Conservation (phyloP, 495 filamentous ascomycete species). For the Tetracladium setigerum region DNA sequence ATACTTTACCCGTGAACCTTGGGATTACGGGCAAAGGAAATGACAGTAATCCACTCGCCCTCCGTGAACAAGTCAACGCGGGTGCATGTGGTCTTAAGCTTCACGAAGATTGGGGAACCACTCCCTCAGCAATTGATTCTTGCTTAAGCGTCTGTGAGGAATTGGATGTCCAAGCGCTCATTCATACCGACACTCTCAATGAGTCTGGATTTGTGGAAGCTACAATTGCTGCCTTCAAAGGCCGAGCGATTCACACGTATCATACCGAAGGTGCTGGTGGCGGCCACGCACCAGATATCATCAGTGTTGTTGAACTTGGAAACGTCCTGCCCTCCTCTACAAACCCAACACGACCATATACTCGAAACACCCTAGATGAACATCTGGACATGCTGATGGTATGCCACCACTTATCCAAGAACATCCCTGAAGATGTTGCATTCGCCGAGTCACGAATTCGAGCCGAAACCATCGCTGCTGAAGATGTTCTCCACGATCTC, state of each 20-base stretch:
- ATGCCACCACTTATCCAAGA: constrained; percentile 87
- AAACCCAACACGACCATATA: constrained; percentile 91
- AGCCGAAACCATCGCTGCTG: constrained; percentile 92
- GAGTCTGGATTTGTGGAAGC: constrained; percentile 96
- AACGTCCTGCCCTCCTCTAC: constrained; percentile 91
- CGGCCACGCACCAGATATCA: constrained; percentile 96
- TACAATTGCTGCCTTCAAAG: constrained; percentile 79
- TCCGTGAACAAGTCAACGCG: constrained; percentile 75
- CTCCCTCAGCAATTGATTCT: constrained; percentile 86
- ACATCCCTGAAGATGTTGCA: constrained; percentile 92
- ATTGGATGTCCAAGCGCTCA: constrained; percentile 87
- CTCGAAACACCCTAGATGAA: constrained; percentile 88
- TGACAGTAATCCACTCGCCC: constrained; percentile 62
- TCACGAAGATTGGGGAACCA: constrained; percentile 96
- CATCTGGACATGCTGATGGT: constrained; percentile 99
- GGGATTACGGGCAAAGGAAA: constrained; percentile 97
- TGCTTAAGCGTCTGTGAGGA: constrained; percentile 86
- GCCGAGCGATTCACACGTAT: constrained; percentile 93
- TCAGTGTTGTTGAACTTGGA: constrained; percentile 82
- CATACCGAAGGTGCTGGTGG: constrained; percentile 97
- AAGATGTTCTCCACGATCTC: constrained; percentile 93
- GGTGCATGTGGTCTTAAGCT: constrained; percentile 90
- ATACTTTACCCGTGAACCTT: constrained; percentile 80
- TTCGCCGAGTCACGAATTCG: constrained; percentile 95
- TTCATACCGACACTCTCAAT: constrained; percentile 97